phyloP scores from a whole-genome alignment of 495 filamentous ascomycete species.

The Sphaerosporella brunnea region DNA sequence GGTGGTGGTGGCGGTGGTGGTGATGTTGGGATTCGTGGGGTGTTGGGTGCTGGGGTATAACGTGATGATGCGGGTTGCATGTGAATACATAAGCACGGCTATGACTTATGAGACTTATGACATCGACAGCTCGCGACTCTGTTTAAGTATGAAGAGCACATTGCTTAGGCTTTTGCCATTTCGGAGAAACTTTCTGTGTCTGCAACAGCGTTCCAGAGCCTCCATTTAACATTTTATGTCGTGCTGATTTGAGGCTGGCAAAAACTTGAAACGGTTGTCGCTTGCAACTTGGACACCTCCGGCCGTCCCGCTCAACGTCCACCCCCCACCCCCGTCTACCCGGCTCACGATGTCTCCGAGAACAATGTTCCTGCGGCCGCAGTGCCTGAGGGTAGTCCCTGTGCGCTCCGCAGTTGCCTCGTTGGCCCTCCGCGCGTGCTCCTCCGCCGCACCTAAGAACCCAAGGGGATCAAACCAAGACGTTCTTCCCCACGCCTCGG shows the following conservation, averaged over 20 bases:
- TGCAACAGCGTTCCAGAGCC: too few species aligned
- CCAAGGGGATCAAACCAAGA: constrained; percentile 36
- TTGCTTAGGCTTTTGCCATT: too few species aligned
- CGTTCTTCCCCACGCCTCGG: constrained; percentile 41
- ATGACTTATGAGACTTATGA: too few species aligned
- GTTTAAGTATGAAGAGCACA: too few species aligned
- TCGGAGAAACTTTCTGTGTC: too few species aligned
- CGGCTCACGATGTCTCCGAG: constrained; percentile 7
- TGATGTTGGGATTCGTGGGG: too few species aligned
- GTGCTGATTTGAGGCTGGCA: neutral
- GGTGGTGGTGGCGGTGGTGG: too few species aligned
- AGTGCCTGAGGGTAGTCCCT: neutral
- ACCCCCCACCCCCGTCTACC: neutral
- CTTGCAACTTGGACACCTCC: constrained; percentile 1
- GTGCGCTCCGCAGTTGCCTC: neutral
- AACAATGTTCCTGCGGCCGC: constrained; percentile 8
- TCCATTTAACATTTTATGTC: too few species aligned
- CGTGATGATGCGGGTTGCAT: too few species aligned
- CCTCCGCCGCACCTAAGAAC: constrained; percentile 3
- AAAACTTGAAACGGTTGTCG: neutral
- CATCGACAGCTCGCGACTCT: too few species aligned
- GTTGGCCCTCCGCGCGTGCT: neutral
- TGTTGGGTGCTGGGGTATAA: too few species aligned
- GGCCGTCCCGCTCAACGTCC: neutral
- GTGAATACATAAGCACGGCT: too few species aligned